Evolutionary conservation across 495 filamentous ascomycete species (phyloP), one percentile per base, ranked within the genome.

Genomic region (Podospora appendiculata): DNA sequence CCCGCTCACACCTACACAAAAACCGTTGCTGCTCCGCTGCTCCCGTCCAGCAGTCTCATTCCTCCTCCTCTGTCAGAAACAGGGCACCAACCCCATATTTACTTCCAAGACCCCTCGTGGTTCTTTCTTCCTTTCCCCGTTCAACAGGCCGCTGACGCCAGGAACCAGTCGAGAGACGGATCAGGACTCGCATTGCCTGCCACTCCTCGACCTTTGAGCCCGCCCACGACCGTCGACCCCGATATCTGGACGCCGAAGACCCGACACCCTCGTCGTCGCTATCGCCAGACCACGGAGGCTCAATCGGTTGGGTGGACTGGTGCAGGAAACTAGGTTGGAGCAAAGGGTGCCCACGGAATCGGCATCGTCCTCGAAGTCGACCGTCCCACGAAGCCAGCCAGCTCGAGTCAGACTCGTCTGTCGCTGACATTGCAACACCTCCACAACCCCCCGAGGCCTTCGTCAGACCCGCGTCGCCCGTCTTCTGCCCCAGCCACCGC

Each of bases 111-210:
- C 47, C 53, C 52, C 41, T 53, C 53, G 59, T 56, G 64, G 53
- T 57, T 42, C 44, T 43, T 45, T 41, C 38, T 45, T 48, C 38
- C 48, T 62, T 50, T 50, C 40, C 45, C 18, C 33, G 38, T 54
- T 14, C 11, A 32, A 32, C 49, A 46, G 55, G 54, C 56, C 57
- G 52, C 61, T 64, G 53, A 63, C 64, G 47, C 59, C 32, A 57
- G 48, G 50, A 58, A 48, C 52, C 54, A 63, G 54, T 48, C 52
- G 47, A 51, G 52, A 49, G 48, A 14, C 44, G 52, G 60, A 59
- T 5, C 11, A 41, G 33, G 14, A 17, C 10, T 8, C 14, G 8
- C 8, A 43, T 19, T 16, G n/a, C 41, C 8, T 17, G 13, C n/a
- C 25, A 25, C 25, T 25, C 5, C 41, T 18, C 13, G 41, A 17